A percentile compares a stretch with the other conserved stretches of the same genome.
Conservation (phyloP, 495 filamentous ascomycete genomes). For the Neurospora cerealis region DNA sequence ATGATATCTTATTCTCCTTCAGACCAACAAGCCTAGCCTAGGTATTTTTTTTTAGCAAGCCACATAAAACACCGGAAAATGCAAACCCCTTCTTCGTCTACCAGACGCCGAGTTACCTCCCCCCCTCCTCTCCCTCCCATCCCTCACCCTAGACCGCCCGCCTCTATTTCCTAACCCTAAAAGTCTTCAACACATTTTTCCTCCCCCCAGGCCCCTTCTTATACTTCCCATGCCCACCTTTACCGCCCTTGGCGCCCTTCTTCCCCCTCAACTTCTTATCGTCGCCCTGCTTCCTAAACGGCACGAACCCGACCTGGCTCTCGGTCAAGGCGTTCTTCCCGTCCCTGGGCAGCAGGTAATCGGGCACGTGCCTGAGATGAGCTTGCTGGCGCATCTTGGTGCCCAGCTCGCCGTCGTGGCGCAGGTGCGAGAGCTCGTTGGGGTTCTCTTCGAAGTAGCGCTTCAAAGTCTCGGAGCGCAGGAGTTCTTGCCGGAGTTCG, state of each 20-base stretch:
- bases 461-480: constrained; percentile 88
- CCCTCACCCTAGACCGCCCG: constrained; percentile 9
- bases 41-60: neutral
- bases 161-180: constrained; percentile 50
- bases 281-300: constrained; percentile 52
- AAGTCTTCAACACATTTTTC: constrained; percentile 80
- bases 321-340: constrained; percentile 56
- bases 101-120: neutral
- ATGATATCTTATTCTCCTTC: neutral
- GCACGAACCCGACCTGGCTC: constrained; percentile 60
- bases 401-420: constrained; percentile 83
- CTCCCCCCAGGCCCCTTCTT: constrained; percentile 36
- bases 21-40: neutral
- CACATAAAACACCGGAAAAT: neutral
- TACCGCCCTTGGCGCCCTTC: constrained; percentile 48
- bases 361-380: constrained; percentile 91
- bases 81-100: neutral
- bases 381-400: constrained; percentile 61
- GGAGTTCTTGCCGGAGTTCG: constrained; percentile 78
- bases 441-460: constrained; percentile 97
- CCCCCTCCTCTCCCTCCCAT: too few species aligned
- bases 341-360: constrained; percentile 80
- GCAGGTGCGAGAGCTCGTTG: constrained; percentile 69
- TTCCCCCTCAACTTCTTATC: constrained; percentile 48
- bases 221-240: constrained; percentile 42